These are phyloP conservation scores for Cladobotryum protrusum DNA, from an alignment of 2,329 filamentous ascomycete species.

Conservation along the genomic window DNA sequence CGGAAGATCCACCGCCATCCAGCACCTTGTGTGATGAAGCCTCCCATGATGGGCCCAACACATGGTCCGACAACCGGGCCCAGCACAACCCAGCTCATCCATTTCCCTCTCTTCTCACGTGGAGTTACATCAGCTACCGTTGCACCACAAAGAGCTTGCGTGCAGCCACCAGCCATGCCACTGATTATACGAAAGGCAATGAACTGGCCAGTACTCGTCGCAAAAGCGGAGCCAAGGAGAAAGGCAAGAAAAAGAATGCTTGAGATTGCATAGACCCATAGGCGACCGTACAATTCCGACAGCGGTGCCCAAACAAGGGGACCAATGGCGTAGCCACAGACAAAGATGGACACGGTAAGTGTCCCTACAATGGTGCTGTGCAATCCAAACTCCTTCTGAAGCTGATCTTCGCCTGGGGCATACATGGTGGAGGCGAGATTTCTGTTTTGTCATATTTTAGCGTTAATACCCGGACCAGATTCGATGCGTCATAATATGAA, in stretches of 20 bases:
- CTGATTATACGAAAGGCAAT: constrained; percentile 35
- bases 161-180: too few relatives aligned
- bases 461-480: too few relatives aligned
- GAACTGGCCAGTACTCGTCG: constrained; percentile 57
- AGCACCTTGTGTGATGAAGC: constrained; percentile 52
- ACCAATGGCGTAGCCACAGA: constrained; percentile 55
- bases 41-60: constrained; percentile 54
- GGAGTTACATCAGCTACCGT: too few relatives aligned
- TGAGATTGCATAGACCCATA: constrained; percentile 50
- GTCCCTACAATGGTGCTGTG: constrained; percentile 37
- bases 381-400: too few relatives aligned
- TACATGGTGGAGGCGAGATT: too few relatives aligned
- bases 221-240: constrained; percentile 54
- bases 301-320: constrained; percentile 62
- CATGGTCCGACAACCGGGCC: constrained; percentile 37
- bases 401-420: too few relatives aligned
- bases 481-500: too few relatives aligned
- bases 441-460: too few relatives aligned
- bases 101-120: too few relatives aligned
- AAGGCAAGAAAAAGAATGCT: constrained; percentile 68
- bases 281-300: constrained; percentile 56
- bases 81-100: too few relatives aligned
- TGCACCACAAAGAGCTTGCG: too few relatives aligned
- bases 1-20: constrained; percentile 63
- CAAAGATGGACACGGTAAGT: constrained; percentile 60